Conservation (phyloP, 2,329 filamentous ascomycete species). For the Pyricularia sp. region DNA sequence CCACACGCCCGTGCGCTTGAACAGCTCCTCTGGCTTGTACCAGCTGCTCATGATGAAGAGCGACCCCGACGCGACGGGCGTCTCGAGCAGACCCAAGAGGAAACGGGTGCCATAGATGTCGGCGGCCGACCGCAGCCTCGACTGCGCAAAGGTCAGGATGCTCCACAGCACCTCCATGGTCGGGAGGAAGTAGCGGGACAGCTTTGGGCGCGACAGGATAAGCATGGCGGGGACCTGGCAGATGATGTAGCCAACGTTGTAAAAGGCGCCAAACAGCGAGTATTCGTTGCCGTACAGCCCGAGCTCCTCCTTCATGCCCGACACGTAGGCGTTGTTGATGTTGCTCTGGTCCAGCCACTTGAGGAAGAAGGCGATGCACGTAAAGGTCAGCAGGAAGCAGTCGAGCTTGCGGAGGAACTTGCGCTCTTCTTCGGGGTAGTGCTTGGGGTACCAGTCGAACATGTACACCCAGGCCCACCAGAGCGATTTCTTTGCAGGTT, state of each 20-base stretch:
- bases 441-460: slow-evolving; percentile 31
- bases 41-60: slow-evolving; percentile 39
- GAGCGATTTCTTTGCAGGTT: not conserved
- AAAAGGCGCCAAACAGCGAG: slow-evolving; percentile 43
- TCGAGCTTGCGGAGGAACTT: slow-evolving; percentile 39
- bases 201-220: slow-evolving; percentile 52
- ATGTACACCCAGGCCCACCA: not conserved
- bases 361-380: slow-evolving; percentile 36
- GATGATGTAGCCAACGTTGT: slow-evolving; percentile 27
- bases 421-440: slow-evolving; percentile 29
- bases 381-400: slow-evolving; percentile 30
- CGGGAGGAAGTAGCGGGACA: slow-evolving; percentile 50
- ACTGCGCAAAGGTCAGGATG: slow-evolving; percentile 52
- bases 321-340: slow-evolving; percentile 37
- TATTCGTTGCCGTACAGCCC: slow-evolving; percentile 30
- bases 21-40: slow-evolving; percentile 52
- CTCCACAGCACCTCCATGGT: slow-evolving; percentile 57
- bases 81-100: slow-evolving; percentile 44
- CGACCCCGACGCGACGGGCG: slow-evolving; percentile 45
- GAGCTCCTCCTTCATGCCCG: slow-evolving; percentile 37
- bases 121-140: slow-evolving; percentile 37
- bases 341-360: slow-evolving; percentile 36
- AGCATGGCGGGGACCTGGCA: slow-evolving; percentile 54
- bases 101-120: slow-evolving; percentile 43
- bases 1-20: slow-evolving; percentile 55